These are phyloP conservation scores for Eucalyptus victrix DNA, from an alignment of 345 rosid genomes.

Conservation along the genomic window DNA sequence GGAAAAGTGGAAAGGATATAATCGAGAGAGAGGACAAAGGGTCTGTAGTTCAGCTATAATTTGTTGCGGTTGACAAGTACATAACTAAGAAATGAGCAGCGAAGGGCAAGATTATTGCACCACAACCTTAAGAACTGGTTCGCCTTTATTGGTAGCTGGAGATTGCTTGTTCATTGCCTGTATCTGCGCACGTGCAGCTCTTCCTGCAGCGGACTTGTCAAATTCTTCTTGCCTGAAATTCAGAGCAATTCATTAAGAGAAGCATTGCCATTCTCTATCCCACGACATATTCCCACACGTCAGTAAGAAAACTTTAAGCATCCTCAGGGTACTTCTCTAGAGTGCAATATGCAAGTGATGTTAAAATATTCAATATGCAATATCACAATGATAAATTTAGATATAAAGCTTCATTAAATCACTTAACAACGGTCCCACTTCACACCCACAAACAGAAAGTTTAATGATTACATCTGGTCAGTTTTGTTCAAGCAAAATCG, in stretches of 20 bases:
- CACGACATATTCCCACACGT: background rate
- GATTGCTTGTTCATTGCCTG: slow-evolving; percentile 74
- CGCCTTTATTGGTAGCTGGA: slow-evolving; percentile 53
- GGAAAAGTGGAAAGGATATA: background rate
- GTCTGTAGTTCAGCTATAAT: background rate
- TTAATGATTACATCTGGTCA: background rate
- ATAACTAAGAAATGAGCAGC: background rate
- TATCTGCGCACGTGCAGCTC: slow-evolving; percentile 76
- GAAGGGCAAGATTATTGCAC: background rate
- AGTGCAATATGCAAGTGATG: background rate
- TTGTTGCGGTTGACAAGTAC: background rate
- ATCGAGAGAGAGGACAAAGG: background rate
- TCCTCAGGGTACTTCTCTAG: background rate
- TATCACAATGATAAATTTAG: background rate
- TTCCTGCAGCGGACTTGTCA: slow-evolving; percentile 86
- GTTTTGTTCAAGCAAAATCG: background rate
- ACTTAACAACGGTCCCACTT: background rate
- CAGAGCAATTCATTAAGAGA: background rate
- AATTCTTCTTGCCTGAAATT: slow-evolving; percentile 69
- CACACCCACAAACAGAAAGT: background rate
- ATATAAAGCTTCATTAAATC: background rate
- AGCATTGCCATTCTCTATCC: background rate
- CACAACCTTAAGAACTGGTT: slow-evolving; percentile 78
- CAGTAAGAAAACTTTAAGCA: background rate
- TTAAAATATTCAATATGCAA: background rate